Evolutionary conservation across 2,329 filamentous ascomycete species (phyloP), one percentile per base, ranked within the genome.

Genomic region (Fusarium metavorans): DNA sequence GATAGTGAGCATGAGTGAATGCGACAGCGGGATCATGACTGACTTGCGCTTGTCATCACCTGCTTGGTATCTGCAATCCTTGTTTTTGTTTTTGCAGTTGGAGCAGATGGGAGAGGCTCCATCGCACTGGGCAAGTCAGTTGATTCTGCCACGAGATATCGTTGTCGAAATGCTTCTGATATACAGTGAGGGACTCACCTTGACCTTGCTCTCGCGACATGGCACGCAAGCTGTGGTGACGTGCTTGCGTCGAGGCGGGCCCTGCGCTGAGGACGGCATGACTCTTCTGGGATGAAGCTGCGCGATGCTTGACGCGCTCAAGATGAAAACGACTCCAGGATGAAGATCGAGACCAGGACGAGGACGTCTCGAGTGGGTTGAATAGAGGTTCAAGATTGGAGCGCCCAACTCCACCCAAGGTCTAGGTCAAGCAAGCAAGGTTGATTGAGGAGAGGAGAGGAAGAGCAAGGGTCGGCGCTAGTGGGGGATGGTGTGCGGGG

Each of bases 161-260:
- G 25, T 16, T 10, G 37, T 45, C 10, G 10, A n/a, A 18, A 8
- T 16, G 27, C 8, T 1, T 34, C 11, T 32, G 27, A 52, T 52
- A 30, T 13, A 6, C n/a, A 7, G 7, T 4, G 1, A 20, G 4
- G 2, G 41, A 45, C 80, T 67, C 79, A 84, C 84, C 74, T 83
- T 82, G 70, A 85, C 83, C 59, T 85, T 85, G 71, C 84, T 85
- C 74, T 85, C 84, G 27, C 84, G 82, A 68, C 84, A 85, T 27
- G 83, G 82, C 34, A 85, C 83, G 65, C 84, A 85, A 11, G 84
- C 84, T 2, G 84, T 85, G 2, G 84, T 85, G 73, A 85, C 82
- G 72, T 85, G 83, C 71, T 84, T 85, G 61, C 84, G 68, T 34
- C 71, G 68, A 23, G 71, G 48, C 25, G 56, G 30, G 13, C 52